These are phyloP conservation scores for Phallus indusiatus DNA, from an alignment of 768 basidiomycete species.

Conservation along the genomic window DNA sequence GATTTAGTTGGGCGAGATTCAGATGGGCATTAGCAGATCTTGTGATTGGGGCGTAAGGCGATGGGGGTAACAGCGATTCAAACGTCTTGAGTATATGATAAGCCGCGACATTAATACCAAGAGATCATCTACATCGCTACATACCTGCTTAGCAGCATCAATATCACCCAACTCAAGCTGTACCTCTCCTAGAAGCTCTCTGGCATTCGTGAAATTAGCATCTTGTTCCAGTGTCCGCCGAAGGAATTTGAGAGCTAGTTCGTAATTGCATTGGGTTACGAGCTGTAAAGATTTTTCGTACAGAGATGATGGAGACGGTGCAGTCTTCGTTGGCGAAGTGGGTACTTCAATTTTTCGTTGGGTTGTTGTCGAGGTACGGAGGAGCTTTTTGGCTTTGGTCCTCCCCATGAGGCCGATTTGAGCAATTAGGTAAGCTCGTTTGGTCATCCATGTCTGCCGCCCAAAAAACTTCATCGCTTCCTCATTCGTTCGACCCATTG, in stretches of 20 bases:
- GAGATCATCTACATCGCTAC: constrained; percentile 14
- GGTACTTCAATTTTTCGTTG: not conserved
- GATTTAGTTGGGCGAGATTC: constrained; percentile 83
- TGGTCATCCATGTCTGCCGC: not conserved
- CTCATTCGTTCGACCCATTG: not conserved
- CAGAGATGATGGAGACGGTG: constrained; percentile 43
- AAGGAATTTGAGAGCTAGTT: constrained; percentile 66
- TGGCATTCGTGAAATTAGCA: constrained; percentile 54
- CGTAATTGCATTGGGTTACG: constrained; percentile 77
- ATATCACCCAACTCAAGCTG: constrained; percentile 74
- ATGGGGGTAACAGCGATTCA: constrained; percentile 46
- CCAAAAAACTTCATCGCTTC: not conserved
- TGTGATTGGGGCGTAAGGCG: constrained; percentile 45
- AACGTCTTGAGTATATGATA: constrained; percentile 41
- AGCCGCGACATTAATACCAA: not conserved
- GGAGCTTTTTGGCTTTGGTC: constrained; percentile 7
- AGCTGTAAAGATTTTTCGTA: constrained; percentile 74
- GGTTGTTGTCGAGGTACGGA: not conserved
- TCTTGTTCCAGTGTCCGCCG: constrained; percentile 58
- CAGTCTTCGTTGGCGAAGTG: constrained; percentile 15
- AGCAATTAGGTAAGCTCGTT: not conserved
- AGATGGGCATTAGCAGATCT: constrained; percentile 73
- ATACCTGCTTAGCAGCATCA: constrained; percentile 59
- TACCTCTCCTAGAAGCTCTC: constrained; percentile 72
- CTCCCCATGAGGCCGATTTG: constrained; percentile 1